Evolutionary conservation across 805 yeast genomes (phyloP).

Genomic region (Vanderwaltozyma tropicalis): DNA sequence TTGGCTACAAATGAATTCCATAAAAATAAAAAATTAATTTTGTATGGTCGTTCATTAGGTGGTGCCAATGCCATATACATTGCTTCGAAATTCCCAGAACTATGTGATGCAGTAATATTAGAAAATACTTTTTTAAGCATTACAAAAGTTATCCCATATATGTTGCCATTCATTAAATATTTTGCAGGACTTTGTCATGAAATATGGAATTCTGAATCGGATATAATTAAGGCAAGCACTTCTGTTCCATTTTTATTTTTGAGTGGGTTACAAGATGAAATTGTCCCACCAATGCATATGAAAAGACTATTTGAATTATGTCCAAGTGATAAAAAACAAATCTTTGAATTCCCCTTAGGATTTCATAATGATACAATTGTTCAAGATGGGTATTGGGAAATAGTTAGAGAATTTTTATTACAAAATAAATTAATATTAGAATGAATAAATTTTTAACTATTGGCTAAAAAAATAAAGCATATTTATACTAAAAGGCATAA

Average conservation of each 20-base stretch:
- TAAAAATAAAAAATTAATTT: conserved; percentile 40
- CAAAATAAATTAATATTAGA: conserved; percentile 9
- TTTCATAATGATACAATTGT: conserved; percentile 75
- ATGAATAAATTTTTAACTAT: no score
- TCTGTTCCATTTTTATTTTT: conserved; percentile 58
- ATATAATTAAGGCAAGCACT: conserved; percentile 41
- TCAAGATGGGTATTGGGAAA: conserved; percentile 70
- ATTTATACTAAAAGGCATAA: no score
- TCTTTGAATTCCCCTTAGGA: conserved; percentile 46
- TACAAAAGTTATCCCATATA: conserved; percentile 60
- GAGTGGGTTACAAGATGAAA: conserved; percentile 70
- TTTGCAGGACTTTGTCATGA: conserved; percentile 59
- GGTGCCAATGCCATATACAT: conserved; percentile 89
- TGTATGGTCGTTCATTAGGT: conserved; percentile 86
- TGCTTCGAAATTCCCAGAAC: conserved; percentile 45
- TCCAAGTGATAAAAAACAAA: conserved; percentile 40
- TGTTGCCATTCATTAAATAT: conserved; percentile 56
- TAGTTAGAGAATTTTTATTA: conserved; percentile 44
- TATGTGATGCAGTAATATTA: conserved; percentile 53
- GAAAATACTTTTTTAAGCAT: conserved; percentile 82
- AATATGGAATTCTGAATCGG: conserved; percentile 67
- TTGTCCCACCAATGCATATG: conserved; percentile 86
- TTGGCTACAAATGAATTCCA: conserved; percentile 41
- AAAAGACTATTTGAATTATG: conserved; percentile 43
- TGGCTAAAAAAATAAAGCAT: no score